Conservation (phyloP, 106 monocot genomes). For the Dioscorea zingiberensis region DNA sequence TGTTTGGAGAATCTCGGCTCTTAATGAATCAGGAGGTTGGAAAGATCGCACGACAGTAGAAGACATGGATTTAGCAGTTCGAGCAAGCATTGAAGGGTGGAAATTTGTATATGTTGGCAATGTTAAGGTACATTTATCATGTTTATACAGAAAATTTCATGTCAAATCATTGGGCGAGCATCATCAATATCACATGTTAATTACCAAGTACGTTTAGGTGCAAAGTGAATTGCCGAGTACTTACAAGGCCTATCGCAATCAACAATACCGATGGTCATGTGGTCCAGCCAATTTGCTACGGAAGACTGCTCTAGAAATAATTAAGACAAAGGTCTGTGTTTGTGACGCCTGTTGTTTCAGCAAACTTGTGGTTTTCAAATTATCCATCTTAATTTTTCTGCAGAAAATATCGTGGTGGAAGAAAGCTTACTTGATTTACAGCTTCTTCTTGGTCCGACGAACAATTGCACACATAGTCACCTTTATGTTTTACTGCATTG, state of each 20-base stretch:
- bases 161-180: no score
- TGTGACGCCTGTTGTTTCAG: background rate
- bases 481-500: constrained; percentile 59
- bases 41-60: background rate
- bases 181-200: background rate
- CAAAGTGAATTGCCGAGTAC: constrained; percentile 36
- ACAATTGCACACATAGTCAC: constrained; percentile 50
- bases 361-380: no score
- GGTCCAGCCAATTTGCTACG: constrained; percentile 36
- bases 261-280: constrained; percentile 39
- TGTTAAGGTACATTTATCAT: background rate
- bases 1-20: background rate
- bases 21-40: background rate
- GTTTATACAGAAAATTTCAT: background rate
- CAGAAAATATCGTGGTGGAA: constrained; percentile 48
- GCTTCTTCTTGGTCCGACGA: constrained; percentile 69
- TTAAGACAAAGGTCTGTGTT: constrained; percentile 28
- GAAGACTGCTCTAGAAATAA: constrained; percentile 29
- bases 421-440: constrained; percentile 66
- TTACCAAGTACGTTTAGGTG: background rate
- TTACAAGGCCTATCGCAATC: constrained; percentile 29
- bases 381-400: constrained; percentile 3
- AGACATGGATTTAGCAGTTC: constrained; percentile 1
- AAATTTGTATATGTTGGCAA: constrained; percentile 1
- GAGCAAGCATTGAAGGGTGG: background rate